A percentile compares a stretch with the other conserved stretches of the same genome.
These are phyloP conservation scores for Phytophthora europaea DNA, from an alignment of 352 stramenopile species.

Conservation along the genomic window DNA sequence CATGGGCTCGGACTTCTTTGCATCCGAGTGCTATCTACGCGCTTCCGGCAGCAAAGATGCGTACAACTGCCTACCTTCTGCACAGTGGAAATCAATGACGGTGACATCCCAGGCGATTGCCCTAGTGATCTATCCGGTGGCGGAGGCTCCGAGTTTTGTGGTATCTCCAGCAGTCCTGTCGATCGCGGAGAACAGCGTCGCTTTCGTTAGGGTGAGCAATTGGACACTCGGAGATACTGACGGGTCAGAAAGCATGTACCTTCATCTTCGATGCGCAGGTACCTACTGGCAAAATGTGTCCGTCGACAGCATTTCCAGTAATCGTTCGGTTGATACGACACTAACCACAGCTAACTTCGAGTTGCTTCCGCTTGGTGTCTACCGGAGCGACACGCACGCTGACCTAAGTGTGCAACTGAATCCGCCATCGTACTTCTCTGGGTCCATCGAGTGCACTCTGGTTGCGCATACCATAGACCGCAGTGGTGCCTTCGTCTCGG, in stretches of 20 bases:
- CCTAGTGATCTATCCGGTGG: conserved; percentile 23
- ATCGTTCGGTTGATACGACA: not conserved
- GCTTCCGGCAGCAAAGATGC: conserved; percentile 2
- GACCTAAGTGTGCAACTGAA: conserved; percentile 32
- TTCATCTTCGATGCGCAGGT: conserved; percentile 15
- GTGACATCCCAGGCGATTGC: conserved; percentile 8
- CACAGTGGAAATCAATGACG: conserved; percentile 22
- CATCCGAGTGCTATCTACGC: conserved; percentile 27
- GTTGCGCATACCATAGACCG: conserved; percentile 29
- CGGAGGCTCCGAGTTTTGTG: conserved; percentile 14
- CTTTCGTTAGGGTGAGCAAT: conserved; percentile 15
- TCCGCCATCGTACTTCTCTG: conserved; percentile 42
- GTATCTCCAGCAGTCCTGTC: not conserved
- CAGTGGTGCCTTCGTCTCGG: conserved; percentile 21
- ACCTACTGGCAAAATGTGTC: conserved; percentile 12
- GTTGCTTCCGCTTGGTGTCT: conserved; percentile 12
- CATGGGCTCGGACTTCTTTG: conserved; percentile 22
- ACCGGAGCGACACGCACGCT: not conserved
- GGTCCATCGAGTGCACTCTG: conserved; percentile 37
- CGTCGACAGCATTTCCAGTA: conserved; percentile 9
- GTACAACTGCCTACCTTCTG: conserved; percentile 16
- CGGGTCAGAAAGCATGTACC: conserved; percentile 32
- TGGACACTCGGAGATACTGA: conserved; percentile 25
- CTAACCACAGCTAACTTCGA: conserved; percentile 1
- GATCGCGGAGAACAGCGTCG: conserved; percentile 16